A percentile compares a stretch with the other conserved stretches of the same genome.
Evolutionary conservation across 2,329 filamentous ascomycete genomes (phyloP).

Genomic region (Beauveria medogensis): DNA sequence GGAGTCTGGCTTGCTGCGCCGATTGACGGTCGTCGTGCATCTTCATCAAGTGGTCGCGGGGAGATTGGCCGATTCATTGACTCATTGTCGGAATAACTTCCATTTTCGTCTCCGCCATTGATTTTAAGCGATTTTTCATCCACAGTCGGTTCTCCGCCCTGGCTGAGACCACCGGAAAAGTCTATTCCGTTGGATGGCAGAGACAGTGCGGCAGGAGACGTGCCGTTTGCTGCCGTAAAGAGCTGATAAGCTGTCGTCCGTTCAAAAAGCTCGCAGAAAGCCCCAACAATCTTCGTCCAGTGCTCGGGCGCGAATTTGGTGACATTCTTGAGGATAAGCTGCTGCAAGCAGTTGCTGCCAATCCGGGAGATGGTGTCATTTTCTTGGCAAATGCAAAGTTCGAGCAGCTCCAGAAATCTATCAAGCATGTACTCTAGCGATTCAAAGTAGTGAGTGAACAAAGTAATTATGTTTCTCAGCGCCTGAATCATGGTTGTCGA

Average conservation of each 20-base stretch:
- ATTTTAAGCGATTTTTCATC: slow-evolving; percentile 55
- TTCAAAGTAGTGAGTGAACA: slow-evolving; percentile 98
- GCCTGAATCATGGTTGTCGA: slow-evolving; percentile 99
- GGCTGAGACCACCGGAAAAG: slow-evolving; percentile 37
- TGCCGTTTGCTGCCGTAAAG: slow-evolving; percentile 70
- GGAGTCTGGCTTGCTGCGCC: slow-evolving; percentile 30
- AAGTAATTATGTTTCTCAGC: slow-evolving; percentile 92
- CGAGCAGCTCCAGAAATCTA: slow-evolving; percentile 88
- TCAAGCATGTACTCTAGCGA: slow-evolving; percentile 96
- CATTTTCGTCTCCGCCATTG: slow-evolving; percentile 42
- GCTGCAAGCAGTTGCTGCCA: slow-evolving; percentile 94
- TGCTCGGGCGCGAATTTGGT: slow-evolving; percentile 80
- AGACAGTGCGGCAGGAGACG: slow-evolving; percentile 42
- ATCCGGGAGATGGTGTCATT: slow-evolving; percentile 98
- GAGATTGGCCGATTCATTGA: slow-evolving; percentile 22
- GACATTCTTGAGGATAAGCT: slow-evolving; percentile 93
- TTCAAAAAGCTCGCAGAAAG: slow-evolving; percentile 93
- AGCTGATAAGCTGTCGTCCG: slow-evolving; percentile 90
- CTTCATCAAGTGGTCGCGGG: slow-evolving; percentile 26
- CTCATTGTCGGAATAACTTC: slow-evolving; percentile 23
- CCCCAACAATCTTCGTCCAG: slow-evolving; percentile 90
- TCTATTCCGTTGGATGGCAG: slow-evolving; percentile 45
- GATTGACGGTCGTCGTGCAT: slow-evolving; percentile 24
- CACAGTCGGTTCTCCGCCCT: slow-evolving; percentile 30
- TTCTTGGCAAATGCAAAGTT: slow-evolving; percentile 95